Conservation (phyloP, 2,329 filamentous ascomycete genomes). For the Talaromyces pinophilus region DNA sequence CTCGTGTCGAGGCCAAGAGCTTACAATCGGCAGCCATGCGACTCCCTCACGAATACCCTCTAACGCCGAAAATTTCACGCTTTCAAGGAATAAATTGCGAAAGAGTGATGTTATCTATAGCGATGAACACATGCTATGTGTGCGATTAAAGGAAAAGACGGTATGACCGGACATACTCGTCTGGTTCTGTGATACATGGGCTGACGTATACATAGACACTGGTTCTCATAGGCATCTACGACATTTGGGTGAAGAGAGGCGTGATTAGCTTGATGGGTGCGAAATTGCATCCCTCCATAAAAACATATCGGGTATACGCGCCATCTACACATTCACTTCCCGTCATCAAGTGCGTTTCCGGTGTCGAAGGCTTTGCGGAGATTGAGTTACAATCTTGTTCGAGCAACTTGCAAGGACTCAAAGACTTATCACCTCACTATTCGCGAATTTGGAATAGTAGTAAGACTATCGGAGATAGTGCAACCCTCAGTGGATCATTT, state of each 20-base stretch:
- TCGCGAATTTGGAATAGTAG: constrained; percentile 54
- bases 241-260: constrained; percentile 59
- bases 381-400: constrained; percentile 52
- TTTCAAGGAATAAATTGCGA: constrained; percentile 42
- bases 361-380: constrained; percentile 47
- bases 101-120: constrained; percentile 43
- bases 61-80: constrained; percentile 41
- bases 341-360: constrained; percentile 50
- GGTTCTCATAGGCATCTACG: constrained; percentile 55
- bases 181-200: neutral
- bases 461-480: constrained; percentile 36
- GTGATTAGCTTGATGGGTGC: constrained; percentile 60
- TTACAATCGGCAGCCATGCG: constrained; percentile 34
- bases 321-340: constrained; percentile 60
- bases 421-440: constrained; percentile 54
- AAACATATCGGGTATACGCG: constrained; percentile 53
- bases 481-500: constrained; percentile 35
- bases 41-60: constrained; percentile 34
- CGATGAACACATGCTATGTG: constrained; percentile 40
- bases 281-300: constrained; percentile 52
- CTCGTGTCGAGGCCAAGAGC: constrained; percentile 1
- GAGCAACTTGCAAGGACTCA: constrained; percentile 48
- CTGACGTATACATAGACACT: constrained; percentile 37
- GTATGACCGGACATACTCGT: constrained; percentile 28
- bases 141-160: constrained; percentile 44